A percentile compares a stretch with the other conserved stretches of the same genome.
These are phyloP conservation scores for Phaeoacremonium minimum DNA, from an alignment of 2,329 filamentous ascomycete genomes.

Conservation along the genomic window DNA sequence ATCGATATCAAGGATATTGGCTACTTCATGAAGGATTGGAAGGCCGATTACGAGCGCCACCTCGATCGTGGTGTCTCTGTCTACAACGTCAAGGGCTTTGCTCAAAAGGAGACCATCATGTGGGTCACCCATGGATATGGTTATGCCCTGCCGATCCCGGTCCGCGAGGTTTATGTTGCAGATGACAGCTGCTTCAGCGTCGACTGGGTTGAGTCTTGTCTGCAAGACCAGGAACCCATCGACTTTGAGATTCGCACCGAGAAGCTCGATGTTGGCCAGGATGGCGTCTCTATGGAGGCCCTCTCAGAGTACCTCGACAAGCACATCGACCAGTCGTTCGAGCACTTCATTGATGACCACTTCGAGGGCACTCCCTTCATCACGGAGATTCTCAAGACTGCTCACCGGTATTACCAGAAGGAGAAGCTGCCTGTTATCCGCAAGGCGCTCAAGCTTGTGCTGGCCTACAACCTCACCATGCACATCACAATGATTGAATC, in stretches of 20 bases:
- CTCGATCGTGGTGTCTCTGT: constrained; percentile 83
- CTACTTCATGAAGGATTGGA: constrained; percentile 99
- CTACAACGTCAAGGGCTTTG: constrained; percentile 87
- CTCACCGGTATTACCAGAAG: constrained; percentile 87
- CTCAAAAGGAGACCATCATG: constrained; percentile 63
- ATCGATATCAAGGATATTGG: constrained; percentile 98
- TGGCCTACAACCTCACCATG: constrained; percentile 92
- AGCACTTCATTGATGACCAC: constrained; percentile 91
- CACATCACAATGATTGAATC: constrained; percentile 95
- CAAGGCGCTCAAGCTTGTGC: constrained; percentile 89
- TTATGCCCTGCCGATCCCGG: constrained; percentile 86
- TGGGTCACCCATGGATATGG: constrained; percentile 97
- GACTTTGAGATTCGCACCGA: constrained; percentile 85
- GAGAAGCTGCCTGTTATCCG: constrained; percentile 86
- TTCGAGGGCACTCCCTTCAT: constrained; percentile 94
- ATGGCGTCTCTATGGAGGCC: constrained; percentile 76
- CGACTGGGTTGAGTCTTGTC: constrained; percentile 84
- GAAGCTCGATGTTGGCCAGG: constrained; percentile 81
- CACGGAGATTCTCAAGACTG: constrained; percentile 93
- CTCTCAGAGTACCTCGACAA: constrained; percentile 91
- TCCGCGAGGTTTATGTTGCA: constrained; percentile 86
- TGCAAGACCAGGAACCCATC: constrained; percentile 64
- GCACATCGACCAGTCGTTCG: constrained; percentile 88
- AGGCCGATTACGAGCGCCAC: constrained; percentile 91
- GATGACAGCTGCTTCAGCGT: constrained; percentile 91